Base-by-base conservation (phyloP, 441 rosid genomes). In the Gossypium lobatum region DNA sequence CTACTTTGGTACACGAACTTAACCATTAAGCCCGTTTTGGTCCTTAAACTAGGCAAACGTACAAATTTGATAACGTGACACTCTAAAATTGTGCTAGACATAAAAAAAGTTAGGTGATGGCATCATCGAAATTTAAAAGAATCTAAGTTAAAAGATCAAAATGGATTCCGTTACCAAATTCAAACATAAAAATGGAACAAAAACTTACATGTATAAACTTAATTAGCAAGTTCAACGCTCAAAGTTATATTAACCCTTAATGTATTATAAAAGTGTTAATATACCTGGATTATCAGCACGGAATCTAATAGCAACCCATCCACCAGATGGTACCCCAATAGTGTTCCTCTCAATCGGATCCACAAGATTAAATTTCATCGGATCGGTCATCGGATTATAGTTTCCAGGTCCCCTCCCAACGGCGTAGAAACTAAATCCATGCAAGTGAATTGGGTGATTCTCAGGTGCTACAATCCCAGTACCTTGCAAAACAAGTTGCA, bases 271-370 rank as follows among this genome's bases (percentile, higher is more conserved):
- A 68, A 48, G 6, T 14, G 9, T 18, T 4, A 7, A 2, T 13
- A 26, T 85, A 91, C 97, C 97, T 25, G 98, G 98, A 83, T 92
- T 95, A 79, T 95, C 98, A 0, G 97, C 94, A 8, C 91, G 82
- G 83, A 95, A 95, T 84, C 99, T 81, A 61, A 95, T 90, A 3
- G 89, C 97, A 1, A 85, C 83, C 98, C 99, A 93, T 70, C 99
- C 99, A 21, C 95, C 99, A 0, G 97, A 79, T 10, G 98, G 96
- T 26, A 90, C 98, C 52, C 98, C 99, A 11, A 90, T 61, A 0
- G 99, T 95, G 82, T 93, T 95, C 78, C 99, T 88, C 75, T 95
- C 97, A 4, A 91, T 91, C 1, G 97, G 98, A 75, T 95, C 97
- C 6, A 89, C 91, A 25, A 93, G 90, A 77, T 95, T 93, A 39